Conservation (phyloP, 257 asterid species). For the Lycium ferocissimum region DNA sequence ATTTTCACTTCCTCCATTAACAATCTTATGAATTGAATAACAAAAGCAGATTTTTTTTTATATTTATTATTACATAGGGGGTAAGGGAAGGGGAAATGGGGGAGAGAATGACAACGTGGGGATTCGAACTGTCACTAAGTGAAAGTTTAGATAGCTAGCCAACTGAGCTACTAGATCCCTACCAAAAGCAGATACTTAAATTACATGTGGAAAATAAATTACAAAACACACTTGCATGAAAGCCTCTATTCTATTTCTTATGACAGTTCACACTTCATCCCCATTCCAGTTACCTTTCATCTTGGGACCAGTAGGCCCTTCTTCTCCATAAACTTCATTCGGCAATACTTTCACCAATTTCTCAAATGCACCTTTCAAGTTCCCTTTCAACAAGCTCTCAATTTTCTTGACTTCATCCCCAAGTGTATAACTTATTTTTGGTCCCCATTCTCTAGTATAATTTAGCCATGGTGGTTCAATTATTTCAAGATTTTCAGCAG, state of each 20-base stretch:
- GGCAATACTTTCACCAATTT: conserved; percentile 57
- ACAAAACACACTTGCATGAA: not conserved
- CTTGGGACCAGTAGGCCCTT: conserved; percentile 89
- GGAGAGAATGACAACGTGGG: too few species aligned
- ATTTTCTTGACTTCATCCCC: conserved; percentile 51
- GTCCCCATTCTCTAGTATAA: conserved; percentile 77
- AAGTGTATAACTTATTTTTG: conserved; percentile 48
- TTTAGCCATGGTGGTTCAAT: conserved; percentile 82
- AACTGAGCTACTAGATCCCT: too few species aligned
- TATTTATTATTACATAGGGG: too few species aligned
- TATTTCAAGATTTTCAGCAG: conserved; percentile 57
- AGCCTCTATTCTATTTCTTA: not conserved
- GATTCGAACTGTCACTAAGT: too few species aligned
- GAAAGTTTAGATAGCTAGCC: too few species aligned
- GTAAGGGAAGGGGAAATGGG: too few species aligned
- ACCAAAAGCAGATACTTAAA: not conserved
- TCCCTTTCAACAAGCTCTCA: conserved; percentile 40
- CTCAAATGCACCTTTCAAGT: conserved; percentile 44
- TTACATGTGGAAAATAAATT: not conserved
- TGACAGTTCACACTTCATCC: conserved; percentile 58
- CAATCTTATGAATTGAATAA: not conserved
- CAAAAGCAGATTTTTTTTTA: too few species aligned
- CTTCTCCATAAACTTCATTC: conserved; percentile 63
- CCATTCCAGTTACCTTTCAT: conserved; percentile 66
- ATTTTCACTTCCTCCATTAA: not conserved